A percentile compares a stretch with the other conserved stretches of the same genome.
Evolutionary conservation across 257 asterid genomes (phyloP).

Genomic region (Petrea volubilis): DNA sequence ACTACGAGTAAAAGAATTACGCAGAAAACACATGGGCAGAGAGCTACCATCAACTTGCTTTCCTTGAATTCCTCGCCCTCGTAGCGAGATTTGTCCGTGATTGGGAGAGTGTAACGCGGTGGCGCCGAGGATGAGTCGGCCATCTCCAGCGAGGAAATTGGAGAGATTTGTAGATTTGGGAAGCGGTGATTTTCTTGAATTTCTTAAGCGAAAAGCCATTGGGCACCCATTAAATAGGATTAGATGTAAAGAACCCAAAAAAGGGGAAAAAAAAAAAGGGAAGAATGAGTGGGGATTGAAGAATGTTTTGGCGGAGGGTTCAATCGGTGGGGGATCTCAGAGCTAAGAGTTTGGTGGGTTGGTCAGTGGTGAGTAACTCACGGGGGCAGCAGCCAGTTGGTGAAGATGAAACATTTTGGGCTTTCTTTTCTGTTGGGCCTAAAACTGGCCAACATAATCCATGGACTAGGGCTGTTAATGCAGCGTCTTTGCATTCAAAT

Average conservation of each 20-base stretch:
- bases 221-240: slow-evolving; percentile 32
- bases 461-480: no score
- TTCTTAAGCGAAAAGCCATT: slow-evolving; percentile 42
- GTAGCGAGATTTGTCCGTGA: slow-evolving; percentile 35
- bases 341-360: slow-evolving; percentile 1
- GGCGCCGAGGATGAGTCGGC: slow-evolving; percentile 38
- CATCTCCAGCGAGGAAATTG: slow-evolving; percentile 39
- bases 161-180: slow-evolving; percentile 4
- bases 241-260: background rate
- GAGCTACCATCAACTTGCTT: slow-evolving; percentile 68
- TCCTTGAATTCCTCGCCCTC: slow-evolving; percentile 48
- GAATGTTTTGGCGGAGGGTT: background rate
- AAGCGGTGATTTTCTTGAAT: slow-evolving; percentile 18
- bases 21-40: slow-evolving; percentile 78
- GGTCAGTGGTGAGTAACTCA: background rate
- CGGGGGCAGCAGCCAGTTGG: background rate
- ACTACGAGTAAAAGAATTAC: slow-evolving; percentile 47
- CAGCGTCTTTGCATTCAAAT: no score
- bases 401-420: background rate
- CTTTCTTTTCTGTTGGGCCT: background rate
- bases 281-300: background rate
- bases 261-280: background rate
- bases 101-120: slow-evolving; percentile 28
- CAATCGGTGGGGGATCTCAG: slow-evolving; percentile 9
- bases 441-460: no score